Conservation (phyloP, 2,329 filamentous ascomycete genomes). For the Emmonsiellopsis sp. region DNA sequence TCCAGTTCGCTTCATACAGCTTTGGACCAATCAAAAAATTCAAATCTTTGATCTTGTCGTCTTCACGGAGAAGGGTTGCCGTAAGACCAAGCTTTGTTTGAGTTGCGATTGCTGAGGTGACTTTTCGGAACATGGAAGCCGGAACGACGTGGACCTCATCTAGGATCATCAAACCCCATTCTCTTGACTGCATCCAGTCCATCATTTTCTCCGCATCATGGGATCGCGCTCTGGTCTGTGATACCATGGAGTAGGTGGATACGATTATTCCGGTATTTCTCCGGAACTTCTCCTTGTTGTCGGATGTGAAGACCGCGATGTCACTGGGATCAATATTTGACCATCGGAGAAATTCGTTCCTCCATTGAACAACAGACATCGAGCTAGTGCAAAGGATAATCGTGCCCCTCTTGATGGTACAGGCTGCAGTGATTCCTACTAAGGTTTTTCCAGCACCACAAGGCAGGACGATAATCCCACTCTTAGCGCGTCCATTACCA, state of each 20-base stretch:
- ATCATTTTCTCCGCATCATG: constrained; percentile 97
- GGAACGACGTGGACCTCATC: constrained; percentile 98
- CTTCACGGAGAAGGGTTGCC: constrained; percentile 85
- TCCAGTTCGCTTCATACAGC: constrained; percentile 98
- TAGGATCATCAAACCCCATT: constrained; percentile 95
- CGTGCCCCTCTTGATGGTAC: constrained; percentile 92
- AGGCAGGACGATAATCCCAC: constrained; percentile 91
- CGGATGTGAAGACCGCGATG: constrained; percentile 89
- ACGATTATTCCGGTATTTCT: constrained; percentile 93
- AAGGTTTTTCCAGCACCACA: constrained; percentile 96
- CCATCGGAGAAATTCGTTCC: constrained; percentile 95
- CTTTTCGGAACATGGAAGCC: constrained; percentile 89
- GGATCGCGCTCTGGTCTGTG: constrained; percentile 73
- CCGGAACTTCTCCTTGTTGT: constrained; percentile 77
- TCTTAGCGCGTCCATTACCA: constrained; percentile 92
- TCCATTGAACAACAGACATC: constrained; percentile 97
- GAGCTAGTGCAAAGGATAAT: constrained; percentile 94
- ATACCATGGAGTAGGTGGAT: constrained; percentile 99
- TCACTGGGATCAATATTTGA: constrained; percentile 94
- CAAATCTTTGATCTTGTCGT: constrained; percentile 95
- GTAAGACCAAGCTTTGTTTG: constrained; percentile 93
- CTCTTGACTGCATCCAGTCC: constrained; percentile 77
- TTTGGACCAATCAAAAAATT: constrained; percentile 98
- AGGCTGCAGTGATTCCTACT: constrained; percentile 95
- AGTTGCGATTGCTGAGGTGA: constrained; percentile 85